Base-by-base conservation (phyloP, 2,329 filamentous ascomycete species). In the Sclerotinia nivalis region DNA sequence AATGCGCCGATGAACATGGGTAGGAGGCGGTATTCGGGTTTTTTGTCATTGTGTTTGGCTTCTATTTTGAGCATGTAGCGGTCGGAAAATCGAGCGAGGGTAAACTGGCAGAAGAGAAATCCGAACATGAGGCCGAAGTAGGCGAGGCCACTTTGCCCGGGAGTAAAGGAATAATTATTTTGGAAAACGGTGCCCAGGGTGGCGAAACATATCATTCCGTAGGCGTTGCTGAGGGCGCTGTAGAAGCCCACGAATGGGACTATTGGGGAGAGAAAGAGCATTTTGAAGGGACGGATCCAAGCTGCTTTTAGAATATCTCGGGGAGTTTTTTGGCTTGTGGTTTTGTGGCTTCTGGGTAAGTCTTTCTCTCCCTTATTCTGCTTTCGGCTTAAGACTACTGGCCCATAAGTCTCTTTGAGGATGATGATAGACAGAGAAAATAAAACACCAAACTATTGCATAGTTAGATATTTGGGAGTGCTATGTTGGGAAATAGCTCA, bases 1-100 rank as follows among this genome's bases (percentile, higher is more conserved):
- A 85, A 58, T 2, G 84, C 83, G 6, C 85, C 86, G n/a, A 83
- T 77, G 4, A 84, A 80, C 40, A 87, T 69, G 0, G 84, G 81
- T 0, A 83, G 82, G 0, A 89, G 74, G 4, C 75, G 69, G 47
- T 72, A 76, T 45, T 77, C 76, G 8, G 75, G 75, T 56, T 77
- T 77, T 83, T 79, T 74, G 67, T 82, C 81, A 25, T 79, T 80
- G 56, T 79, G 76, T 71, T 84, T 78, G 54, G 77, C 78, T 7
- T 78, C 75, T 1, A 81, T 79, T 15, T 22, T 43, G n/a, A 60
- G 37, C 37, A 60, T 60, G 18, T 45, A 45, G 18, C 56, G 60
- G 60, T 62, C 60, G 7, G 60, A 62, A 50, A 62, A 50, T 50
- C 12, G 60, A 5, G 20, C 45, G 9, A 49, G 22, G 0, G 60